Evolutionary conservation across 768 basidiomycete genomes (phyloP).

Genomic region (Auriscalpium microsporum): DNA sequence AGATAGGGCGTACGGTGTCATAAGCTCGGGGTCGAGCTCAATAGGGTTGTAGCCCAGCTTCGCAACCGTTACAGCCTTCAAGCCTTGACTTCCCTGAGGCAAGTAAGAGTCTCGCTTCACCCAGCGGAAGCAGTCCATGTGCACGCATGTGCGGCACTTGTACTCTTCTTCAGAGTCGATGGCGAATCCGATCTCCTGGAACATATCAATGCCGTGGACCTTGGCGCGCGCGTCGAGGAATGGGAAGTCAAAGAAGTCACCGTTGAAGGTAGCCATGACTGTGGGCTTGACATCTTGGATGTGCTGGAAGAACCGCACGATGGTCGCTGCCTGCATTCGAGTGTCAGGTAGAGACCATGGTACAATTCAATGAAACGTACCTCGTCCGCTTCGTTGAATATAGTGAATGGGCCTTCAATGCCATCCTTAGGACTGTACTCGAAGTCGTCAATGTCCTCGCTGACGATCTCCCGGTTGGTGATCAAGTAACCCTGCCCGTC

Average conservation of each 20-base stretch:
- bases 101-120: conserved; percentile 98
- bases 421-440: conserved; percentile 99
- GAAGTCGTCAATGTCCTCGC: conserved; percentile 96
- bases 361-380: conserved; percentile 30
- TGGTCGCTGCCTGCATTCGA: conserved; percentile 59
- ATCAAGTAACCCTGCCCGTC: conserved; percentile 97
- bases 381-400: conserved; percentile 94
- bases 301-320: conserved; percentile 87
- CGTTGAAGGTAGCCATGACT: conserved; percentile 97
- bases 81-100: conserved; percentile 95
- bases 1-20: conserved; percentile 78
- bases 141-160: conserved; percentile 85
- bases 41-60: conserved; percentile 97
- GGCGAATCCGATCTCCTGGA: conserved; percentile 85
- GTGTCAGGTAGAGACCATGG: conserved; percentile 1
- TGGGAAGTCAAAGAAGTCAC: conserved; percentile 98
- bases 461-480: conserved; percentile 94
- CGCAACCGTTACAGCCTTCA: conserved; percentile 94
- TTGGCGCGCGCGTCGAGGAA: conserved; percentile 84
- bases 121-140: conserved; percentile 99
- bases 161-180: conserved; percentile 92
- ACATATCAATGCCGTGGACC: conserved; percentile 93
- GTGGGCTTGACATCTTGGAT: conserved; percentile 92
- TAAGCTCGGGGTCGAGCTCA: conserved; percentile 94
- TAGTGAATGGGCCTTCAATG: conserved; percentile 91